These are phyloP conservation scores for Pachysandra terminalis DNA, from an alignment of 164 flowering plant species.

Conservation along the genomic window DNA sequence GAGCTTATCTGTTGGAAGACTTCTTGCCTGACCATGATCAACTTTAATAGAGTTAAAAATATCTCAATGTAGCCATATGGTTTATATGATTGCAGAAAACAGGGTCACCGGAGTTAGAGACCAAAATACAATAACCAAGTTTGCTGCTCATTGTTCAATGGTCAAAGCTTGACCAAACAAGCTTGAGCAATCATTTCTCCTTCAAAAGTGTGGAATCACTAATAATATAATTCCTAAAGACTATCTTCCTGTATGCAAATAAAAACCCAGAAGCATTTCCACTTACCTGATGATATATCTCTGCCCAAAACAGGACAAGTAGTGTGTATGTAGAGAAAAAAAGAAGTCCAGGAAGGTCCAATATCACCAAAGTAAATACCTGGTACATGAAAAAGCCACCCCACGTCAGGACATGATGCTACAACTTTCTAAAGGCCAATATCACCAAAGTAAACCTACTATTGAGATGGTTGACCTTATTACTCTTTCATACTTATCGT, in stretches of 20 bases:
- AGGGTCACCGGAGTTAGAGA: neutral
- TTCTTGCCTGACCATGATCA: slow-evolving; percentile 64
- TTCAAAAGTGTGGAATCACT: neutral
- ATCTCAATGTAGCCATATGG: neutral
- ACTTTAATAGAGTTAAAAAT: neutral
- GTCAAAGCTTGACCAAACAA: neutral
- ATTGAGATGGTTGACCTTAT: no score
- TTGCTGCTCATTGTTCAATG: neutral
- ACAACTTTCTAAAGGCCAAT: neutral
- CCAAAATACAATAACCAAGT: neutral
- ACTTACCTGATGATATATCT: slow-evolving; percentile 95
- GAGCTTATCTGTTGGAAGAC: slow-evolving; percentile 83
- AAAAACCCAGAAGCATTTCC: slow-evolving; percentile 4
- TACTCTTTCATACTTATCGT: no score
- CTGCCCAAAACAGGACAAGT: slow-evolving; percentile 98
- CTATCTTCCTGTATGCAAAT: neutral
- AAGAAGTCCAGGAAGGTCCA: slow-evolving; percentile 86
- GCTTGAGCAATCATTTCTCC: neutral
- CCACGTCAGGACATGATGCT: slow-evolving; percentile 13
- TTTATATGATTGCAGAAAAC: neutral
- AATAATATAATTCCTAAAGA: neutral
- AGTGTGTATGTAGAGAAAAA: slow-evolving; percentile 95
- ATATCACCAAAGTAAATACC: slow-evolving; percentile 55
- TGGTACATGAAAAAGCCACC: slow-evolving; percentile 28
- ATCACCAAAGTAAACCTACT: no score